These are phyloP conservation scores for Pythium plurisporium DNA, from an alignment of 352 stramenopile genomes.

Conservation along the genomic window DNA sequence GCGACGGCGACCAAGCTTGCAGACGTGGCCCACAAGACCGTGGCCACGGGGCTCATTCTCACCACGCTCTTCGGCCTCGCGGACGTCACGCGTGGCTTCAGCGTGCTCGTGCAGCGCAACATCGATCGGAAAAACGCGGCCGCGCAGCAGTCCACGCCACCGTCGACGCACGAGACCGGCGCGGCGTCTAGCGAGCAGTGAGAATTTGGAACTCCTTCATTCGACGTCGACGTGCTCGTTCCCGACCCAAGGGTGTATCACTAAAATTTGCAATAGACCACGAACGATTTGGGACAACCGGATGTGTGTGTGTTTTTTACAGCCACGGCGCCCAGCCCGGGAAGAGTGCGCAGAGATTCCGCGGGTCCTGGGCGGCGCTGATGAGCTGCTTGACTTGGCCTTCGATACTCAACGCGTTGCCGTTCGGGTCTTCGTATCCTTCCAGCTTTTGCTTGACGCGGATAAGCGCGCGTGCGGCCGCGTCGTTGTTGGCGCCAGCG, in stretches of 20 bases:
- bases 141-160: background rate
- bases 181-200: background rate
- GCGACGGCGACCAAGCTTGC: constrained; percentile 41
- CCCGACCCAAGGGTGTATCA: constrained; percentile 5
- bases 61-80: constrained; percentile 60
- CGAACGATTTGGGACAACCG: background rate
- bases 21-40: constrained; percentile 79
- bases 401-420: constrained; percentile 96
- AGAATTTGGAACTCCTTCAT: background rate
- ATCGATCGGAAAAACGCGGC: constrained; percentile 43
- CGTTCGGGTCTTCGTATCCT: constrained; percentile 96
- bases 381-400: constrained; percentile 98
- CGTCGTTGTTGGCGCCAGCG: constrained; percentile 57
- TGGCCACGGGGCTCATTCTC: constrained; percentile 67
- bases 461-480: constrained; percentile 90
- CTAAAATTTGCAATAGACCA: constrained; percentile 3
- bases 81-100: constrained; percentile 77
- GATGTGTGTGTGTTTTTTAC: constrained; percentile 24
- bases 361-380: constrained; percentile 92
- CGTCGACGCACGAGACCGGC: background rate
- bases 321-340: constrained; percentile 96
- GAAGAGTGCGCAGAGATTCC: constrained; percentile 96
- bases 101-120: constrained; percentile 77
- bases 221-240: background rate
- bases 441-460: constrained; percentile 98